Evolutionary conservation across 495 filamentous ascomycete species (phyloP).

Genomic region (Elasticomyces elasticus): DNA sequence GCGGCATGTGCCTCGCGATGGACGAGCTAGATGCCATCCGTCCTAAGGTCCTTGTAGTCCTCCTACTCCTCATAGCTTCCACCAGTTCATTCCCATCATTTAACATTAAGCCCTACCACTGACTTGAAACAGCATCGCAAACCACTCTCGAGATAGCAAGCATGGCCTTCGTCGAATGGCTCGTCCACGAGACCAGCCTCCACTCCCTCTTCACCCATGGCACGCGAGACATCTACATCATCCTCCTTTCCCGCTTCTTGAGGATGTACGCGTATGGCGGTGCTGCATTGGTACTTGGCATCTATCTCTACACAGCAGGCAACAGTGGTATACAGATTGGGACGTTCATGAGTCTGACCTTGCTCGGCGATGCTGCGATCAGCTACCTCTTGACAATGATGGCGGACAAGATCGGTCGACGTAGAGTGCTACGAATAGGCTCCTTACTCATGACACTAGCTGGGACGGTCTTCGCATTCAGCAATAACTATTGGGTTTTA

Average conservation of each 20-base stretch:
- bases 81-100: no score
- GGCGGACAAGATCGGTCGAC: conserved; percentile 62
- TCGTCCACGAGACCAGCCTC: conserved; percentile 28
- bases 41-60: no score
- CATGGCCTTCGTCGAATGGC: conserved; percentile 14
- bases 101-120: no score
- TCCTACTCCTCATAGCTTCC: no score
- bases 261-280: conserved; percentile 72
- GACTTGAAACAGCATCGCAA: no score
- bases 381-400: conserved; percentile 64
- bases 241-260: conserved; percentile 64
- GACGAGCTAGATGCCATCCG: no score
- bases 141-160: no score
- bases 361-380: conserved; percentile 67
- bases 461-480: conserved; percentile 58
- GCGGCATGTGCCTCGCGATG: no score
- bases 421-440: conserved; percentile 53
- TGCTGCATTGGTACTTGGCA: conserved; percentile 62
- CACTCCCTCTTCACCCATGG: conserved; percentile 42
- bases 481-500: conserved; percentile 61
- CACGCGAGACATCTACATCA: conserved; percentile 54
- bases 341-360: conserved; percentile 75
- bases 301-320: conserved; percentile 52
- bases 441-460: conserved; percentile 55
- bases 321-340: conserved; percentile 59